Evolutionary conservation across 1,284 basidiomycete species (phyloP), one percentile per base, ranked within the genome.

Genomic region (Ustilago crameri): DNA sequence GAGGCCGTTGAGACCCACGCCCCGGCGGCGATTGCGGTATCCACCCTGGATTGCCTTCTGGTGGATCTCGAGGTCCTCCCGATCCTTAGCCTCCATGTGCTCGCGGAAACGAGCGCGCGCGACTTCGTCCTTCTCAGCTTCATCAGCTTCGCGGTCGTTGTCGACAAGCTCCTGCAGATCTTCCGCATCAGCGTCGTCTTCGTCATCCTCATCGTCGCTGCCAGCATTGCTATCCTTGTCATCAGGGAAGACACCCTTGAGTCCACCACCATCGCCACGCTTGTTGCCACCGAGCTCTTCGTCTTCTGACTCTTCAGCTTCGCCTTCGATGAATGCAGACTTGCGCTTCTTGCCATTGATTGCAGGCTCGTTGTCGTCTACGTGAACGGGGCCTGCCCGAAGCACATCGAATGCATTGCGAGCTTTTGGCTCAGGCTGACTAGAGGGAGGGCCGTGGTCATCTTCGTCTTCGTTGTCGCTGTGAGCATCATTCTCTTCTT

Each of bases 221-320:
- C 46, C 66, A n/a, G 50, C 44, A 12, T n/a, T 35, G 44, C 30
- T 53, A 23, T 43, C 62, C 3, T 60, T 43, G 26, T 76, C 66
- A 42, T 80, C 76, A 38, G 56, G 74, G 32, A 81, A 80, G 42
- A 81, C 52, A 18, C 79, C 80, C 18, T 62, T 62, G 15, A 81
- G 59, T 20, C 79, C 80, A 15, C 78, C 74, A 15, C 68, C 76
- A 32, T 65, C 71, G 20, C 64, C 67, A 15, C 56, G 55, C 43
- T 58, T 51, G 7, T 37, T 30, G n/a, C 71, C 64, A 15, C 50
- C 59, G 2, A 61, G 64, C 55, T 74, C 68, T 47, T 81, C 79
- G 26, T 78, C 77, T 27, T 81, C 80, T 2, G 80, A 82, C 62
- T 82, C 80, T 52, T 77, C 80, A n/a, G 80, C 80, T 51, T 82